Base-by-base conservation (phyloP, 2,329 filamentous ascomycete species). In the Sclerotinia subarctica region DNA sequence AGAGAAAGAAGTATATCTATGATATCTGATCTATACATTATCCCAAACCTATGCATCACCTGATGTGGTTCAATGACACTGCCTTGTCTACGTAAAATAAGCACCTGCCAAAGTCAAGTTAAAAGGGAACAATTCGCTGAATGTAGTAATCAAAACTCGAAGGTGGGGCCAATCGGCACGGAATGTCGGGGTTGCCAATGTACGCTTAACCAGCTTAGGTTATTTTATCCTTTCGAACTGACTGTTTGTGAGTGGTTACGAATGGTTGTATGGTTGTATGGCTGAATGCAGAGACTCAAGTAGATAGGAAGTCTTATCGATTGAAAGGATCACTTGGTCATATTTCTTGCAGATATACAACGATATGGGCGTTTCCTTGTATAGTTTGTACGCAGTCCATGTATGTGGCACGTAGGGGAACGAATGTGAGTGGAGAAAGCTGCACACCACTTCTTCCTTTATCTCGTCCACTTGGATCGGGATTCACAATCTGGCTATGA, bases 71-170 rank as follows among this genome's bases (percentile, higher is more conserved):
- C 42, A 13, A n/a, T 26, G n/a, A 44, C 11, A 47, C 42, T 17
- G 35, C 4, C 19, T 47, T 38, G 8, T 21, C 24, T 19, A 24
- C 11, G 8, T 38, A 42, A 42, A 58, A 38, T 44, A 38, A n/a
- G 26, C 62, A 65, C 24, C 42, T 65, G 51, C 63, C 51, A 58
- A 51, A 58, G 51, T 21, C 42, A 52, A 44, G 54, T 51, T 51
- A 6, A 44, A 60, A 62, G 65, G 65, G 65, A 67, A 63, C n/a
- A 53, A 42, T 63, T 67, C 56, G 44, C 65, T 63, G 49, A 46
- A 59, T 67, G 38, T 38, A 49, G 65, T 63, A 67, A 67, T 59
- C 21, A 26, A 29, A 26, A 63, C 3, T 47, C 47, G 5, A 63
- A 13, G 24, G 65, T 54, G 65, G 65, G 65, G 35, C 44, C 24